These are phyloP conservation scores for Helichrysum umbraculigerum DNA, from an alignment of 129 eudicot genomes.

Conservation along the genomic window DNA sequence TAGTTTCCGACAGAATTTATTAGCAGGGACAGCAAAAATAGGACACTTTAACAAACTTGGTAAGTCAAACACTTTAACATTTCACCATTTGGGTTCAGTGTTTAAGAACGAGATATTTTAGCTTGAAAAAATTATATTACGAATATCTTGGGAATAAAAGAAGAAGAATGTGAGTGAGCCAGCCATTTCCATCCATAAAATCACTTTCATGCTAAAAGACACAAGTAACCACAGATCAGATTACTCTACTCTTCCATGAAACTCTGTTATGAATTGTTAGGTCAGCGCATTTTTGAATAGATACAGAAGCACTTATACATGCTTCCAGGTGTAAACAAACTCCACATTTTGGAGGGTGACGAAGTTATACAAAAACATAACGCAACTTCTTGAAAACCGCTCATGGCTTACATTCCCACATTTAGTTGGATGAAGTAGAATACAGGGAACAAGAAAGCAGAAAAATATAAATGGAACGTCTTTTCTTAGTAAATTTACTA, in stretches of 20 bases:
- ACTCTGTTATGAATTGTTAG: background rate
- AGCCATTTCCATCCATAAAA: background rate
- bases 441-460: too few relatives aligned
- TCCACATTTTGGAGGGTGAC: background rate
- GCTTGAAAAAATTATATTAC: background rate
- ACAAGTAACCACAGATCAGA: background rate
- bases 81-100: background rate
- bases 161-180: background rate
- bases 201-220: background rate
- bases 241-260: background rate
- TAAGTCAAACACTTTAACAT: background rate
- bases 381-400: background rate
- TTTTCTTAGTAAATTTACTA: background rate
- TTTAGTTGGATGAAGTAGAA: too few relatives aligned
- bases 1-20: background rate
- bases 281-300: background rate
- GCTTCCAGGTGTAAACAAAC: background rate
- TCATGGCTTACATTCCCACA: background rate
- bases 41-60: background rate
- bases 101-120: background rate
- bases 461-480: background rate
- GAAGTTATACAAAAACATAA: background rate
- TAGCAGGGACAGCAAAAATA: background rate
- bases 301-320: background rate
- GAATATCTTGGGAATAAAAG: background rate